phyloP scores from a whole-genome alignment of 1,139 yeast genomes.

The Nakaseomyces delphensis region DNA sequence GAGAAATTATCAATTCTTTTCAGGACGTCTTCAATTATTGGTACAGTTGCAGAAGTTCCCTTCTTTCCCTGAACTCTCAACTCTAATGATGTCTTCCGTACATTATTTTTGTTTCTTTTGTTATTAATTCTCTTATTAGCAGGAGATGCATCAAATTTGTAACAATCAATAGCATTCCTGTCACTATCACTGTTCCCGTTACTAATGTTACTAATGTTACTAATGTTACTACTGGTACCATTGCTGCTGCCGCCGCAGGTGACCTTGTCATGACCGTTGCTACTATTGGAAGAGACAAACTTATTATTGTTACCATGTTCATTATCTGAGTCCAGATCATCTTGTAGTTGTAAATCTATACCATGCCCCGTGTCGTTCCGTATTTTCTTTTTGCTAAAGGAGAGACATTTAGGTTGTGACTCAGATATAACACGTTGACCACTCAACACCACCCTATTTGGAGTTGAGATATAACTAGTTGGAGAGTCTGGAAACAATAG shows the following conservation, averaged over 20 bases:
- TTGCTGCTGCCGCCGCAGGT: not conserved
- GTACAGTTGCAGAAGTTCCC: not conserved
- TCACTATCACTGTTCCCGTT: not conserved
- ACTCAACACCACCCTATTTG: slow-evolving; percentile 28
- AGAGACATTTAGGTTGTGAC: slow-evolving; percentile 9
- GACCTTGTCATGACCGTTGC: not conserved
- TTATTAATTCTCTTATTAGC: not conserved
- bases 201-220: not conserved
- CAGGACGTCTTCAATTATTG: slow-evolving; percentile 2
- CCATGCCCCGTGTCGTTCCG: not conserved
- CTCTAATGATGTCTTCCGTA: not conserved
- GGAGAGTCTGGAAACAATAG: slow-evolving; percentile 25
- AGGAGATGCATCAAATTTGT: not conserved
- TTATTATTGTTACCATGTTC: not conserved
- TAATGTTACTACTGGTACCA: not conserved
- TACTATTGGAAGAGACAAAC: not conserved
- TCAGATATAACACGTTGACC: slow-evolving; percentile 31
- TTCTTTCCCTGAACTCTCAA: slow-evolving; percentile 1
- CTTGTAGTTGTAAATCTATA: slow-evolving; percentile 1
- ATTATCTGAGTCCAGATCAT: not conserved
- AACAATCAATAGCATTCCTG: not conserved
- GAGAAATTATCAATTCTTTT: slow-evolving; percentile 4
- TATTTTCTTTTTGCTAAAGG: not conserved
- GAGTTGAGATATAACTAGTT: slow-evolving; percentile 21
- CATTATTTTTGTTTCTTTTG: not conserved